These are phyloP conservation scores for Pneumocystis wakefieldiae DNA, from an alignment of 1,139 yeast genomes.

Conservation along the genomic window DNA sequence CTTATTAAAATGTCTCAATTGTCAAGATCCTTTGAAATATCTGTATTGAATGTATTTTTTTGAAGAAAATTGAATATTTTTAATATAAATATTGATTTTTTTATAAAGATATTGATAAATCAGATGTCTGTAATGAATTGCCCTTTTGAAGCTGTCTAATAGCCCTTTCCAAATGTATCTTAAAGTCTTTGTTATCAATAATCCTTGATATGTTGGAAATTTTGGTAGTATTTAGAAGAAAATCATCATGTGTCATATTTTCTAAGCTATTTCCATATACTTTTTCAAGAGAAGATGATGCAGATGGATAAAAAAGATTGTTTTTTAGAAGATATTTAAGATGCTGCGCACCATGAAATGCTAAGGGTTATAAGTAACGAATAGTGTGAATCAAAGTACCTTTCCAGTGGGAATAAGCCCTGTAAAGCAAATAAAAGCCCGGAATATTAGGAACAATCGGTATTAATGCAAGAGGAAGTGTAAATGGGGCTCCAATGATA, in stretches of 20 bases:
- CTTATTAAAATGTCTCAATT: no score
- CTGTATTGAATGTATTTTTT: not conserved
- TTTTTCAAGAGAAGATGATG: not conserved
- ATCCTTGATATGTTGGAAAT: not conserved
- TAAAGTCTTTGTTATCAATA: not conserved
- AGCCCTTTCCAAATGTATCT: not conserved
- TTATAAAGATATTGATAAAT: not conserved
- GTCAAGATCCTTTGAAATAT: no score
- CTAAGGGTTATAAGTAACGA: not conserved
- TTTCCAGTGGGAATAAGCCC: conserved; percentile 56
- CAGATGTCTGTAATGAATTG: not conserved
- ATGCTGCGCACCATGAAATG: not conserved
- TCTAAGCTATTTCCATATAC: not conserved
- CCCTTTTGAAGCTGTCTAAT: not conserved
- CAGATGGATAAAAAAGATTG: not conserved
- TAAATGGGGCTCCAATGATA: conserved; percentile 34
- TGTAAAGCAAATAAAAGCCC: conserved; percentile 55
- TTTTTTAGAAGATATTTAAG: not conserved
- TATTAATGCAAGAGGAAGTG: conserved; percentile 49
- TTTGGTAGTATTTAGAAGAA: not conserved
- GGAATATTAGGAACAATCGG: conserved; percentile 74
- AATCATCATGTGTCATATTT: not conserved
- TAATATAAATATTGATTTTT: not conserved
- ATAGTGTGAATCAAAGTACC: conserved; percentile 18
- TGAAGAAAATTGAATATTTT: not conserved